Conservation (phyloP, 75 land plant species). For the Chamaecyparis obtusa region DNA sequence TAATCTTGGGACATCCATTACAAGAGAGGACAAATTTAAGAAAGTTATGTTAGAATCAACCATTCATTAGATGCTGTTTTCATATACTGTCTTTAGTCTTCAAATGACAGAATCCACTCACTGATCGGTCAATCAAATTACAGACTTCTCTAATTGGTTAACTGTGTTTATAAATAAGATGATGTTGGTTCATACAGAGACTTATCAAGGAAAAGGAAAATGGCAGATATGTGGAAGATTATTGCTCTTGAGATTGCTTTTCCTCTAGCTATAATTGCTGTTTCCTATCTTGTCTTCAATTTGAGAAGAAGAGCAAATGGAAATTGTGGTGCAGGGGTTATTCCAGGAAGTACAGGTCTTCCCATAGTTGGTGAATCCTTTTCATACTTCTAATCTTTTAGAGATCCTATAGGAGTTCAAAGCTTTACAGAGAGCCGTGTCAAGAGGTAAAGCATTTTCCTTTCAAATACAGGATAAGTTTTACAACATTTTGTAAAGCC, state of each 20-base stretch:
- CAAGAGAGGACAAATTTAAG: too few relatives aligned
- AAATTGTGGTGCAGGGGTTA: background rate
- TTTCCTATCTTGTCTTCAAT: background rate
- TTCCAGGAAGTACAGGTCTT: background rate
- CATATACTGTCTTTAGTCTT: too few relatives aligned
- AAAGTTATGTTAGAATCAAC: too few relatives aligned
- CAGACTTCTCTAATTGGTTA: background rate
- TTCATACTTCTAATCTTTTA: background rate
- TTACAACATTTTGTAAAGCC: background rate
- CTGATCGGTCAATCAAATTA: too few relatives aligned
- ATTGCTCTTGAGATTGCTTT: background rate
- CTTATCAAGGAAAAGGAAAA: background rate
- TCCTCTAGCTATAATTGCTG: background rate
- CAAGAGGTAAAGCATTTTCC: background rate
- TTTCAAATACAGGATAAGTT: background rate
- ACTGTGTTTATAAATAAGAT: background rate
- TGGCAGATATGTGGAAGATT: background rate
- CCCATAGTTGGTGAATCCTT: background rate
- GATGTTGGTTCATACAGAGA: background rate
- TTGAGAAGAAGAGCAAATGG: background rate
- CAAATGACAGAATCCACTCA: too few relatives aligned
- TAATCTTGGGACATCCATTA: too few relatives aligned
- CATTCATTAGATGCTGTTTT: too few relatives aligned
- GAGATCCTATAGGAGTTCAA: background rate
- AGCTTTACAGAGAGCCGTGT: background rate